Evolutionary conservation across 169 alveolate species (phyloP).

Genomic region (Babesia gibsoni): DNA sequence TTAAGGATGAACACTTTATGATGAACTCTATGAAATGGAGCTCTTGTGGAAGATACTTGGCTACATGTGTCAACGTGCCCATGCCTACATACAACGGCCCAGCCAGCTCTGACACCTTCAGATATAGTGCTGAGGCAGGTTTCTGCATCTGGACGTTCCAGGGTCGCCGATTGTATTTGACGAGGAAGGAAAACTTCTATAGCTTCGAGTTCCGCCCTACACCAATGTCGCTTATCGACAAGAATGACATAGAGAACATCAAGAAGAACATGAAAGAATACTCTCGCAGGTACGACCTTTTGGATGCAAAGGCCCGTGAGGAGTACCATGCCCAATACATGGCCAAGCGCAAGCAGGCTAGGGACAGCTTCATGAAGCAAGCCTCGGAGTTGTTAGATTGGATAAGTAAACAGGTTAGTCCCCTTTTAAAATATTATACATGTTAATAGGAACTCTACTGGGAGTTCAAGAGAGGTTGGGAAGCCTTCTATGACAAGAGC

Average conservation of each 20-base stretch:
- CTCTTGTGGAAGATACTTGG: constrained; percentile 83
- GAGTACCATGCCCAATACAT: constrained; percentile 70
- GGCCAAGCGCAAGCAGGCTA: constrained; percentile 65
- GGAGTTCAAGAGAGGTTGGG: constrained; percentile 69
- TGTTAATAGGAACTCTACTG: constrained; percentile 40
- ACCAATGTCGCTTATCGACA: constrained; percentile 81
- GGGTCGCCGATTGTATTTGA: constrained; percentile 80
- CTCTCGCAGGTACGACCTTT: constrained; percentile 66
- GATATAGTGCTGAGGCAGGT: constrained; percentile 82
- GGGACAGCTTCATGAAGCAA: constrained; percentile 60
- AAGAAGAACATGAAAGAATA: constrained; percentile 83
- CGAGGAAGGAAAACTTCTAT: constrained; percentile 78
- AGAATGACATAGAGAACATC: constrained; percentile 76
- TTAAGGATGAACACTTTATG: constrained; percentile 84
- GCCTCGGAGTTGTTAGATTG: constrained; percentile 59
- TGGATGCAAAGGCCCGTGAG: constrained; percentile 76
- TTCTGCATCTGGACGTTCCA: constrained; percentile 85
- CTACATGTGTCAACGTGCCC: constrained; percentile 74
- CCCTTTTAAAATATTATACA: neutral
- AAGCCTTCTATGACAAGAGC: constrained; percentile 57
- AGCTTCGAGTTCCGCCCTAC: constrained; percentile 87
- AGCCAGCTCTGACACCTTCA: constrained; percentile 62
- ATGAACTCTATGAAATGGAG: constrained; percentile 85
- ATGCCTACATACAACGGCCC: constrained; percentile 45
- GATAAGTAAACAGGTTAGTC: constrained; percentile 63